These are phyloP conservation scores for Hyphopichia fennica DNA, from an alignment of 1,139 yeast genomes.

Conservation along the genomic window DNA sequence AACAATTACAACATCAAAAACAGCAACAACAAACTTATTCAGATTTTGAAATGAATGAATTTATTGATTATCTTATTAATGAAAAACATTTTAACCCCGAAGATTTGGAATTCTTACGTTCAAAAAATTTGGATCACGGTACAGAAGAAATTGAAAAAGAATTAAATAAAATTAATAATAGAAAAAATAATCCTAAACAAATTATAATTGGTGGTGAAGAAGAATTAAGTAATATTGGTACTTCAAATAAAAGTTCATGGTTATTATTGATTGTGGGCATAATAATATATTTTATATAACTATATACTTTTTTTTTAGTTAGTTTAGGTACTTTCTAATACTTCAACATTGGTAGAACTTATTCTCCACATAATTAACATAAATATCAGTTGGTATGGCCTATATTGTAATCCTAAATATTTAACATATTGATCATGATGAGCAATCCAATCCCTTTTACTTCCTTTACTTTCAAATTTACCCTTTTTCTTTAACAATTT, in stretches of 20 bases:
- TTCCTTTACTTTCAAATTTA: slow-evolving; percentile 39
- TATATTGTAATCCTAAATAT: slow-evolving; percentile 55
- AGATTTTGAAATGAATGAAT: slow-evolving; percentile 27
- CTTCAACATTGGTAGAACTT: slow-evolving; percentile 58
- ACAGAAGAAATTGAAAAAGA: slow-evolving; percentile 39
- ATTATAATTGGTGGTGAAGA: slow-evolving; percentile 40
- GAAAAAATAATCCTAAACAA: slow-evolving; percentile 10
- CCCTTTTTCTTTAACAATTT: slow-evolving; percentile 32
- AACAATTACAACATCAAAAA: background rate
- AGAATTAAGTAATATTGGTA: slow-evolving; percentile 2
- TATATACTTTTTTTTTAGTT: background rate
- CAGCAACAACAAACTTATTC: background rate
- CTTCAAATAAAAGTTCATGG: background rate
- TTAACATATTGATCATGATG: slow-evolving; percentile 59
- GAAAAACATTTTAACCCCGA: slow-evolving; percentile 28
- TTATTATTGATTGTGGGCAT: too few relatives aligned
- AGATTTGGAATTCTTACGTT: slow-evolving; percentile 28
- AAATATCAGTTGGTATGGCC: slow-evolving; percentile 68
- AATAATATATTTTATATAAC: background rate
- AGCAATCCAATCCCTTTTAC: slow-evolving; percentile 58
- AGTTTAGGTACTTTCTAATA: slow-evolving; percentile 25
- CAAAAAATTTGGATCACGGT: slow-evolving; percentile 32
- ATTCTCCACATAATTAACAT: slow-evolving; percentile 78
- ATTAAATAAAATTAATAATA: slow-evolving; percentile 28
- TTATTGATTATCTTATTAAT: slow-evolving; percentile 24